Conservation (phyloP, 805 yeast species). For the Suhomyces kilbournensis region DNA sequence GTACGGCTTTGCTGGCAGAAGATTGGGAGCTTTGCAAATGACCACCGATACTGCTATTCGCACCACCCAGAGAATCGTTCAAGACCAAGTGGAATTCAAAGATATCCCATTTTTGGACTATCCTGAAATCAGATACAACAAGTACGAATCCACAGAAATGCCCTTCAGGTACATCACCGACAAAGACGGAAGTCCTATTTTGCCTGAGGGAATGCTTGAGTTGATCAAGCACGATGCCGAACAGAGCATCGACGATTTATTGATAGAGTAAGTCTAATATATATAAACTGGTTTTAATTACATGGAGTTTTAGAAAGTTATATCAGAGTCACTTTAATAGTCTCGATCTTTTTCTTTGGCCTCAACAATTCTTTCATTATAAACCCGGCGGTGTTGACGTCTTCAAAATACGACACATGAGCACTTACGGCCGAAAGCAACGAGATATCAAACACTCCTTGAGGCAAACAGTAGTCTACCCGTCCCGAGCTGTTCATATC, state of each 20-base stretch:
- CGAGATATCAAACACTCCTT: constrained; percentile 76
- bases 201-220: constrained; percentile 89
- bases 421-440: constrained; percentile 80
- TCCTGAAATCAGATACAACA: constrained; percentile 87
- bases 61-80: constrained; percentile 79
- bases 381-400: constrained; percentile 78
- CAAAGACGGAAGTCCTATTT: constrained; percentile 62
- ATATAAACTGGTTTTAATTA: neutral
- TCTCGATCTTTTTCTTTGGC: constrained; percentile 11
- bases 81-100: constrained; percentile 55
- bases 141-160: constrained; percentile 94
- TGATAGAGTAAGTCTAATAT: constrained; percentile 12
- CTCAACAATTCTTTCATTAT: constrained; percentile 56
- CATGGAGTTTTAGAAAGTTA: neutral
- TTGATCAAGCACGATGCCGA: constrained; percentile 83
- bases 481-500: constrained; percentile 69
- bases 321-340: neutral
- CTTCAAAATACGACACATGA: constrained; percentile 86
- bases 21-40: constrained; percentile 89
- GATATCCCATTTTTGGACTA: constrained; percentile 83
- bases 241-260: constrained; percentile 72
- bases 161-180: constrained; percentile 89
- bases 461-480: constrained; percentile 76
- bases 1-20: constrained; percentile 82
- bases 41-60: constrained; percentile 97